Conservation (phyloP, 441 rosid genomes). For the Viola pubescens region DNA sequence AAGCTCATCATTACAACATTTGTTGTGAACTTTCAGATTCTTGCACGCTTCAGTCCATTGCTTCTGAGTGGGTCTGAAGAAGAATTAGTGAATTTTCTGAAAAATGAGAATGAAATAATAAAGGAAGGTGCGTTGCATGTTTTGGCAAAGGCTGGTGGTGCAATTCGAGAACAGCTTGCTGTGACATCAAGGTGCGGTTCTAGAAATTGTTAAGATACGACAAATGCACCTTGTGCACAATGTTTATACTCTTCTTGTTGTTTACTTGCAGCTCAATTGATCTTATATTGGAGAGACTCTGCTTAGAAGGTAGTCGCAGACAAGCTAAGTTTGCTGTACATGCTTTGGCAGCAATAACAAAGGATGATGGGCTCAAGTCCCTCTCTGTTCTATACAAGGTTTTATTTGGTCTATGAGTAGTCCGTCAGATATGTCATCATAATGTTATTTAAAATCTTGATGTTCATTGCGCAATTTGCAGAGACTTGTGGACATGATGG, state of each 20-base stretch:
- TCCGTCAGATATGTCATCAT: background rate
- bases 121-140: constrained; percentile 89
- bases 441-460: constrained; percentile 21
- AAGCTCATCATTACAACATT: background rate
- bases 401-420: constrained; percentile 2
- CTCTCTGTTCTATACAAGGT: constrained; percentile 99
- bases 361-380: constrained; percentile 96
- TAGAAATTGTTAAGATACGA: constrained; percentile 5
- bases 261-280: constrained; percentile 71
- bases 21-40: constrained; percentile 49
- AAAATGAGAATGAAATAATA: constrained; percentile 78
- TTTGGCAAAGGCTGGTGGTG: constrained; percentile 97
- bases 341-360: constrained; percentile 96
- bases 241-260: constrained; percentile 24
- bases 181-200: constrained; percentile 67
- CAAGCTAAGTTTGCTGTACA: constrained; percentile 99
- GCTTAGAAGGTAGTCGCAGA: constrained; percentile 92
- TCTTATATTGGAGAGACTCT: constrained; percentile 84
- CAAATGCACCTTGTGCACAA: constrained; percentile 3
- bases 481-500: constrained; percentile 96
- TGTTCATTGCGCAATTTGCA: constrained; percentile 33
- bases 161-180: constrained; percentile 86
- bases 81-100: constrained; percentile 68
- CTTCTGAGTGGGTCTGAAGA: constrained; percentile 80
- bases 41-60: constrained; percentile 78